Evolutionary conservation across 2,329 filamentous ascomycete genomes (phyloP).

Genomic region (Bipolaris gigantea): DNA sequence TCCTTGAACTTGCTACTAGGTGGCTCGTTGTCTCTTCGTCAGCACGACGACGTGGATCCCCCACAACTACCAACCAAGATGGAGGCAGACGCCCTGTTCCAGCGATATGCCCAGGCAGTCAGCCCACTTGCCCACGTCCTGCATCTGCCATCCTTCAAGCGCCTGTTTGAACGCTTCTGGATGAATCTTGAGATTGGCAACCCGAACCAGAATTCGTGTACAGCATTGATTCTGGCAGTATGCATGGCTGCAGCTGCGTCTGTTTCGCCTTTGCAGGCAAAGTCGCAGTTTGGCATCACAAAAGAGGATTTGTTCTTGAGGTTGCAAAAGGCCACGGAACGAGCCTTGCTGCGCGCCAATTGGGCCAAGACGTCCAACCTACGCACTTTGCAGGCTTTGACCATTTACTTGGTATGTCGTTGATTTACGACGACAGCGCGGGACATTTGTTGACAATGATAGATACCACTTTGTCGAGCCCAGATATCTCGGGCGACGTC

Average conservation of each 20-base stretch:
- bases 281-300: slow-evolving; percentile 44
- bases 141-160: slow-evolving; percentile 43
- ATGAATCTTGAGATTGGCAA: slow-evolving; percentile 42
- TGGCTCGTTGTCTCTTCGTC: slow-evolving; percentile 33
- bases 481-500: slow-evolving; percentile 45
- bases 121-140: slow-evolving; percentile 45
- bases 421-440: background rate
- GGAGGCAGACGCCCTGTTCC: slow-evolving; percentile 41
- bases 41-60: slow-evolving; percentile 33
- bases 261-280: slow-evolving; percentile 43
- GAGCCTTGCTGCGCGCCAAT: slow-evolving; percentile 41
- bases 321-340: slow-evolving; percentile 43
- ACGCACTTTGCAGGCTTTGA: slow-evolving; percentile 42
- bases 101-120: slow-evolving; percentile 42
- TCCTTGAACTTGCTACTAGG: slow-evolving; percentile 42
- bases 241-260: slow-evolving; percentile 45
- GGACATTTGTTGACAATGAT: slow-evolving; percentile 7
- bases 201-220: slow-evolving; percentile 42
- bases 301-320: slow-evolving; percentile 43
- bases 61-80: slow-evolving; percentile 41
- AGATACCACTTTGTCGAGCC: slow-evolving; percentile 44
- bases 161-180: slow-evolving; percentile 44
- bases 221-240: slow-evolving; percentile 41
- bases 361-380: slow-evolving; percentile 47
- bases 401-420: slow-evolving; percentile 41